These are phyloP conservation scores for Xylaria intraflava DNA, from an alignment of 495 filamentous ascomycete genomes.

Conservation along the genomic window DNA sequence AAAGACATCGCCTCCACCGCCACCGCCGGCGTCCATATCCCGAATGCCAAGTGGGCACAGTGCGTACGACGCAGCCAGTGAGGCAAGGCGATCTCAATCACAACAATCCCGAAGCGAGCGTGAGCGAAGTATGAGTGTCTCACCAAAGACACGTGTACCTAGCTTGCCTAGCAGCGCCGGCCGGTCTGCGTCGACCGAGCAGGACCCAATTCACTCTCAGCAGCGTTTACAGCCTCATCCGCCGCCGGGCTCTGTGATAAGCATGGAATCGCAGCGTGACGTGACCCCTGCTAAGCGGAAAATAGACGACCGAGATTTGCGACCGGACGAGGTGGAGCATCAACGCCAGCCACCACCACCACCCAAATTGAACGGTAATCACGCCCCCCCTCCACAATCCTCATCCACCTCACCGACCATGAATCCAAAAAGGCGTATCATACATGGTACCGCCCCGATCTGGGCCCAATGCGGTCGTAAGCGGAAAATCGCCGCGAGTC, in stretches of 20 bases:
- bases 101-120: constrained; percentile 46
- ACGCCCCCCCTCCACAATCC: constrained; percentile 16
- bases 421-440: constrained; percentile 31
- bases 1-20: constrained; percentile 31
- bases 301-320: constrained; percentile 44
- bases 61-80: constrained; percentile 34
- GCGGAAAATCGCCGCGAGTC: constrained; percentile 19
- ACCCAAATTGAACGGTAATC: constrained; percentile 38
- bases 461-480: constrained; percentile 36
- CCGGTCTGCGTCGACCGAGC: constrained; percentile 35
- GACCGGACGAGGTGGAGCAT: constrained; percentile 38
- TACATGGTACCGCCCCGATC: constrained; percentile 32
- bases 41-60: constrained; percentile 40
- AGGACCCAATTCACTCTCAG: constrained; percentile 32
- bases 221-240: constrained; percentile 22
- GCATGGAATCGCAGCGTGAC: constrained; percentile 27
- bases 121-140: constrained; percentile 56
- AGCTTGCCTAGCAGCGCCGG: constrained; percentile 43
- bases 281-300: constrained; percentile 47
- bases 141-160: constrained; percentile 55
- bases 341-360: constrained; percentile 36
- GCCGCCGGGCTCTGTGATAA: constrained; percentile 15
- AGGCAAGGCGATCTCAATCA: constrained; percentile 31
- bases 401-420: constrained; percentile 24
- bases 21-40: constrained; percentile 36